Base-by-base conservation (phyloP, 2,329 filamentous ascomycete genomes). In the Claviceps capensis region DNA sequence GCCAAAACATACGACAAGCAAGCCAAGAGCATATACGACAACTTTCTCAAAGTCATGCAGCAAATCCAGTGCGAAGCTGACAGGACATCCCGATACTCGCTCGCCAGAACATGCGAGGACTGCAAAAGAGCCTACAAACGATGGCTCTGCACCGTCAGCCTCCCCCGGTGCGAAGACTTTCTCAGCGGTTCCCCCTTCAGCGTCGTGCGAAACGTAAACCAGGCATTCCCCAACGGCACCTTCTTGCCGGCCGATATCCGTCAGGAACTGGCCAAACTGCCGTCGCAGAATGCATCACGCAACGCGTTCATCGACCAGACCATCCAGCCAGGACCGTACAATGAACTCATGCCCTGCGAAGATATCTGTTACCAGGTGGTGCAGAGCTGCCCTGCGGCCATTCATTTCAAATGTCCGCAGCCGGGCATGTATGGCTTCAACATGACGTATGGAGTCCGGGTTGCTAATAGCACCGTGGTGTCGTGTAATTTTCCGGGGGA, bases 61-160 rank as follows among this genome's bases (percentile, higher is more conserved):
- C 90, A 96, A 63, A 79, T 95, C 23, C 82, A 87, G 14, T 98
- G 93, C 73, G 83, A 95, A 60, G 84, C 88, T 2, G 78, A 78
- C 0, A 69, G 78, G 1, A 82, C 83, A 37, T 81, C 86, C 14
- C 78, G 79, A 57, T 98, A 95, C 69, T 95, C 89, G 1, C 80
- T 97, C 14, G 85, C 81, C 1, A 79, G 82, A 43, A 79, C 69
- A 58, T 98, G 93, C 72, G 67, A 72, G 44, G 78, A 94, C 66
- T 98, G 93, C 68, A 79, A 74, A 16, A 62, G 65, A 1, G 88
- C 88, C 8, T 98, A 98, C 76, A 96, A 94, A 66, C 75, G 82
- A 62, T 98, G 93, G 93, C 82, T 98, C 19, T 98, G 93, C 71
- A 86, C 88, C 23, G 89, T 97, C 30, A 85, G 82, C 16, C 93